Base-by-base conservation (phyloP, 768 basidiomycete genomes). In the Termitomyces sp. region DNA sequence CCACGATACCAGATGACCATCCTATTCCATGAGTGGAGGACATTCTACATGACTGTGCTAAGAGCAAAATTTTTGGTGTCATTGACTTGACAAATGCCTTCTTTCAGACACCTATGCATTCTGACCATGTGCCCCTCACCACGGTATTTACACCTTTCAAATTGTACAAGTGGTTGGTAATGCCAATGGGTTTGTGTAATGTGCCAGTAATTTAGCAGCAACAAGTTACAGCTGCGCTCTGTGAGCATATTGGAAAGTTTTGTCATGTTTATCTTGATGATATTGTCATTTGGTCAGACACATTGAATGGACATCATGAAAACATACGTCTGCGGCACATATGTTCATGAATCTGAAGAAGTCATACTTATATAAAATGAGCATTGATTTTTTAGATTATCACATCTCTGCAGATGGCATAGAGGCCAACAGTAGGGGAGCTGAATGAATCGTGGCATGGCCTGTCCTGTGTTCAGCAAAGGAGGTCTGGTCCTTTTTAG, bases 221-320 rank as follows among this genome's bases (percentile, higher is more conserved):
- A 0, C 10, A 40, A 0, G 12, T 57, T 0, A 57, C 21, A 2
- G 47, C 16, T 0, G 66, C 61, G 0, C 49, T 68, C 2, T 29
- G 29, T 17, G 25, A 35, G 0, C 51, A 40, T n/a, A 65, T 71
- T 11, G 56, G 58, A 1, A 54, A 52, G 23, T 41, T 62, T 2
- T 64, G 59, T 40, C 51, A 58, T 31, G 59, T 71, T 0, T 69
- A 66, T 40, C 21, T 69, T 6, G 67, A 71, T 45, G 62, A 71
- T 44, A 68, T 67, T 50, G 56, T 69, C 1, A 65, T 66, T 14
- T 71, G 65, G 69, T 66, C 66, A 5, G 9, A 66, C 0, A 25
- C 57, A 0, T 8, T 69, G 0, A 59, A 62, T 0, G 61, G 69
- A 37, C 63, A 66, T 19, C 54, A 59, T 2, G 12, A 23, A 0